Evolutionary conservation across 1,139 yeast species (phyloP), one percentile per base, ranked within the genome.

Genomic region (Pichia sp.): DNA sequence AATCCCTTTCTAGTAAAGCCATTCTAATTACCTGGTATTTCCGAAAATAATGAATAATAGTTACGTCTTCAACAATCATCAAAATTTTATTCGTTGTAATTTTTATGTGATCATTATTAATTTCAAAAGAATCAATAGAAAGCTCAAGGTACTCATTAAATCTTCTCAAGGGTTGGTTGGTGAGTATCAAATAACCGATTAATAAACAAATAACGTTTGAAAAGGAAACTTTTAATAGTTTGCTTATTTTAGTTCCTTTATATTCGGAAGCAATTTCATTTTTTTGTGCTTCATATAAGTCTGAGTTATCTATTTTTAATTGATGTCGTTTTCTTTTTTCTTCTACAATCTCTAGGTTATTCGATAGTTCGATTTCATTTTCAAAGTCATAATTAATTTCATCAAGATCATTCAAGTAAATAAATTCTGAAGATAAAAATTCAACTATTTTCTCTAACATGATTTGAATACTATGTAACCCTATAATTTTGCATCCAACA

Each of bases 401-500:
- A 25, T 21, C 10, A 15, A 41, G 26, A 4, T 22, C 25, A 21
- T 22, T 24, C 3, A 31, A 22, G 21, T 35, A 35, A 15, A n/a
- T n/a, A 20, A 25, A 26, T 20, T 42, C 40, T 6, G 22, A 22
- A 8, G 14, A n/a, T 11, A 42, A 10, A 18, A 31, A 34, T 9
- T 39, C 31, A 6, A 28, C 31, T 13, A 37, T 33, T 33, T 31
- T 31, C 11, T 23, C 18, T 18, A 46, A 14, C 33, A 33, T 36
- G 2, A 20, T 21, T 14, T 41, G 19, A n/a, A 43, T 29, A 26
- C 42, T 43, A 21, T 35, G 31, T 14, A 46, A 20, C 6, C 43
- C 43, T 7, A 41, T 10, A 11, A 43, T 35, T 20, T 46, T 33
- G 16, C 43, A 35, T 5, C 49, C 49, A 31, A 46, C 42, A 29